These are phyloP conservation scores for Dunaliella primolecta DNA, from an alignment of 139 green algal species.

Conservation along the genomic window DNA sequence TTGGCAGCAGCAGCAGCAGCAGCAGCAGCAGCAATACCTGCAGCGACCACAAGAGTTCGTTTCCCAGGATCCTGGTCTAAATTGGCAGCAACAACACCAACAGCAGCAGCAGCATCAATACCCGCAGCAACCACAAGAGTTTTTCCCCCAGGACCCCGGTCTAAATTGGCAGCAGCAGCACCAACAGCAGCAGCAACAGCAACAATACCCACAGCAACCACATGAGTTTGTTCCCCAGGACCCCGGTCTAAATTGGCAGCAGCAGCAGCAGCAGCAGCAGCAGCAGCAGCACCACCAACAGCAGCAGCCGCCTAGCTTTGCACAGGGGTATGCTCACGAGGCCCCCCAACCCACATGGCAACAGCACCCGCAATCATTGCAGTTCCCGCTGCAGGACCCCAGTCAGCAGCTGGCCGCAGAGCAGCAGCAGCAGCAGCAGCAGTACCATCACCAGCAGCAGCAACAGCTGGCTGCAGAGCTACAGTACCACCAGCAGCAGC, in stretches of 20 bases:
- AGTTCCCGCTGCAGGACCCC: too few species aligned
- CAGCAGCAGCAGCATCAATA: background rate
- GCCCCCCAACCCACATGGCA: too few species aligned
- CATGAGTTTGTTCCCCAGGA: too few species aligned
- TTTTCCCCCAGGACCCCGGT: background rate
- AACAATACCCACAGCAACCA: too few species aligned
- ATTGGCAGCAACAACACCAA: background rate
- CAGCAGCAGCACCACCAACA: background rate
- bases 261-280: background rate
- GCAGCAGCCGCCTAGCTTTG: background rate
- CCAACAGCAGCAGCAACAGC: background rate
- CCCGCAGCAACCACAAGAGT: background rate
- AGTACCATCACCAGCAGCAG: background rate
- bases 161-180: conserved; percentile 3
- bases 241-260: background rate
- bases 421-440: background rate
- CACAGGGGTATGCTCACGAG: too few species aligned
- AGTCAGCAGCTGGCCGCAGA: background rate
- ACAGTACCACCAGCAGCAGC: background rate
- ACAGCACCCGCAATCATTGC: too few species aligned
- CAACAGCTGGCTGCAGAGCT: background rate
- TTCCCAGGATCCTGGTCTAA: background rate
- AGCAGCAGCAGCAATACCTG: background rate
- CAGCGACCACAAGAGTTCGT: background rate
- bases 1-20: background rate